Percentiles rank a stretch among this genome's conserved stretches.
These are phyloP conservation scores for Insectozyma bohioensis DNA, from an alignment of 1,139 yeast species.

Conservation along the genomic window DNA sequence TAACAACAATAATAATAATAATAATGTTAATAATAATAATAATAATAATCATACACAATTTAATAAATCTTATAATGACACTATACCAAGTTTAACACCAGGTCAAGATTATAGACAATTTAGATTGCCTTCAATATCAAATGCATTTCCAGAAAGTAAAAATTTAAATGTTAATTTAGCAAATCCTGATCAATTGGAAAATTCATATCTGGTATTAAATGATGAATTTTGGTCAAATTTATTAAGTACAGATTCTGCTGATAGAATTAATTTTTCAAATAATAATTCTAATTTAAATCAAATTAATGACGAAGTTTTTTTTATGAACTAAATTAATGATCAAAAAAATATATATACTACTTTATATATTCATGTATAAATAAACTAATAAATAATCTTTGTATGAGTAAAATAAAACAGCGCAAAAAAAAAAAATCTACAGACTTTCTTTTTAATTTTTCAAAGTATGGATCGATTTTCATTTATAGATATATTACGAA, in stretches of 20 bases:
- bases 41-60: not conserved
- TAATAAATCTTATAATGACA: not conserved
- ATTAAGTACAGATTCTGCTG: slow-evolving; percentile 31
- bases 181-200: slow-evolving; percentile 26
- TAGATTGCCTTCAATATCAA: slow-evolving; percentile 11
- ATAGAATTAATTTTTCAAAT: slow-evolving; percentile 37
- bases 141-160: not conserved
- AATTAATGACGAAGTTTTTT: slow-evolving; percentile 30
- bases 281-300: slow-evolving; percentile 17
- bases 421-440: slow-evolving; percentile 1
- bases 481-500: slow-evolving; percentile 40
- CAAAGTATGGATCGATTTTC: slow-evolving; percentile 7
- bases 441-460: slow-evolving; percentile 1
- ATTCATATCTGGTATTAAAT: slow-evolving; percentile 32
- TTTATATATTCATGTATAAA: not conserved
- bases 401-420: not conserved
- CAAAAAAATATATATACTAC: not conserved
- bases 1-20: not conserved
- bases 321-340: slow-evolving; percentile 16
- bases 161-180: slow-evolving; percentile 9
- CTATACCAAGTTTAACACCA: not conserved
- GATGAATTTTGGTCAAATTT: slow-evolving; percentile 49
- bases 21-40: slow-evolving; percentile 1
- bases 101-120: slow-evolving; percentile 8
- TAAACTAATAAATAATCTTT: not conserved